These are phyloP conservation scores for Rosa hybrid DNA, from an alignment of 331 rosid species.

Conservation along the genomic window DNA sequence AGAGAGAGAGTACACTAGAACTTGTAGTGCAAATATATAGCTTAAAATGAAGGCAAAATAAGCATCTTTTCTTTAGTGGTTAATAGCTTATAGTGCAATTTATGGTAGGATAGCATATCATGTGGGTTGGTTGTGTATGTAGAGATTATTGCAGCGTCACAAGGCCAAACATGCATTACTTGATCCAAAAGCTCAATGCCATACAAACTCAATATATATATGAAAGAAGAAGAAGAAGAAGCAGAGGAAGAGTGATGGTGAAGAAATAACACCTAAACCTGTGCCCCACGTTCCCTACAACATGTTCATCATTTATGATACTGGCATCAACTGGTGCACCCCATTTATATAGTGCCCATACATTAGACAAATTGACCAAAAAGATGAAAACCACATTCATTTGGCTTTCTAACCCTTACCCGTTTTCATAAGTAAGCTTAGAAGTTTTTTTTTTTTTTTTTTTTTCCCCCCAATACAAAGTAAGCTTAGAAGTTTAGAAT, in stretches of 20 bases:
- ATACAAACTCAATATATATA: constrained; percentile 13
- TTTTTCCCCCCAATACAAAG: too few species aligned
- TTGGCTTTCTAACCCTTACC: background rate
- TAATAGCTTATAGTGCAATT: constrained; percentile 23
- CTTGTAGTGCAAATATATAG: constrained; percentile 23
- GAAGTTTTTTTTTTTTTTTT: background rate
- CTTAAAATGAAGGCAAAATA: constrained; percentile 41
- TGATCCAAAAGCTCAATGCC: constrained; percentile 24
- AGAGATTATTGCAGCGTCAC: constrained; percentile 18
- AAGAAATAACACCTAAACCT: constrained; percentile 28
- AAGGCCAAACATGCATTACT: constrained; percentile 24
- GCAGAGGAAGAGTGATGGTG: constrained; percentile 25
- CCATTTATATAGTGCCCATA: constrained; percentile 7
- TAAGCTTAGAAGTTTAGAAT: background rate
- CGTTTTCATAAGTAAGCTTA: background rate
- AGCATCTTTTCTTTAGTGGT: constrained; percentile 15
- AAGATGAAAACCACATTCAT: background rate
- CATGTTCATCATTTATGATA: constrained; percentile 26
- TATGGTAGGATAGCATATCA: constrained; percentile 30
- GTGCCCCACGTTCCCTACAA: constrained; percentile 32
- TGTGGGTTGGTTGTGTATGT: constrained; percentile 25
- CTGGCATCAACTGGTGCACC: background rate
- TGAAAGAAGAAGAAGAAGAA: background rate
- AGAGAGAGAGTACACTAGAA: constrained; percentile 15
- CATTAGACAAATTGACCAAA: constrained; percentile 10